phyloP scores from a whole-genome alignment of 106 monocot species.

The Allium cepa region DNA sequence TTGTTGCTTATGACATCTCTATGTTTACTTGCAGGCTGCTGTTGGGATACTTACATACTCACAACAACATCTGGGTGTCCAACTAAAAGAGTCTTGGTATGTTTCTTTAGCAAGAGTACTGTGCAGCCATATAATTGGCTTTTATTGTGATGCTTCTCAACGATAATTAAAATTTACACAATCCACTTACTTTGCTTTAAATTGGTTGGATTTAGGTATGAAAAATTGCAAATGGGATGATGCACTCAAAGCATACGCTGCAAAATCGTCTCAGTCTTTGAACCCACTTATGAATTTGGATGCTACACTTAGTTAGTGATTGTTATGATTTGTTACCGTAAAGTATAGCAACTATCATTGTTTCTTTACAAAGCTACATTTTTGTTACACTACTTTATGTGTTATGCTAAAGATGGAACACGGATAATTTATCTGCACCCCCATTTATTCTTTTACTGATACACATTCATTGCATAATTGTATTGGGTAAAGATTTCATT shows the following conservation, averaged over 20 bases:
- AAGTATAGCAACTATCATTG: neutral
- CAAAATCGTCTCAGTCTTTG: conserved; percentile 66
- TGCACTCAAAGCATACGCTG: conserved; percentile 91
- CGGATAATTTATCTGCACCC: too few species aligned
- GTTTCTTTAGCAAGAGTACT: neutral
- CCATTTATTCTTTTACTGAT: too few species aligned
- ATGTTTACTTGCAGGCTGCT: conserved; percentile 51
- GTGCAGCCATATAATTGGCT: too few species aligned
- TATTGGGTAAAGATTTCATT: too few species aligned
- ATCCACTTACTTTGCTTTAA: neutral
- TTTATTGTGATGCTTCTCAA: too few species aligned
- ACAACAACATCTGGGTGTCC: conserved; percentile 89
- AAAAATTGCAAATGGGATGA: conserved; percentile 99
- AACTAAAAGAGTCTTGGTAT: conserved; percentile 98
- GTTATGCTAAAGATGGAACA: too few species aligned
- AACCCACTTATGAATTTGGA: conserved; percentile 70
- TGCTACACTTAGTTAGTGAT: conserved; percentile 71
- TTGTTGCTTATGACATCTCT: too few species aligned
- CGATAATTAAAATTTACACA: too few species aligned
- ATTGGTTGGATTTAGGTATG: conserved; percentile 55
- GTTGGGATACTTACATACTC: conserved; percentile 97
- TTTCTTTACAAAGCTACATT: too few species aligned
- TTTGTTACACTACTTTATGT: too few species aligned
- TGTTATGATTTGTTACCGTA: neutral
- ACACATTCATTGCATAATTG: too few species aligned